Base-by-base conservation (phyloP, 2,329 filamentous ascomycete species). In the Berkeleyomyces rouxiae region DNA sequence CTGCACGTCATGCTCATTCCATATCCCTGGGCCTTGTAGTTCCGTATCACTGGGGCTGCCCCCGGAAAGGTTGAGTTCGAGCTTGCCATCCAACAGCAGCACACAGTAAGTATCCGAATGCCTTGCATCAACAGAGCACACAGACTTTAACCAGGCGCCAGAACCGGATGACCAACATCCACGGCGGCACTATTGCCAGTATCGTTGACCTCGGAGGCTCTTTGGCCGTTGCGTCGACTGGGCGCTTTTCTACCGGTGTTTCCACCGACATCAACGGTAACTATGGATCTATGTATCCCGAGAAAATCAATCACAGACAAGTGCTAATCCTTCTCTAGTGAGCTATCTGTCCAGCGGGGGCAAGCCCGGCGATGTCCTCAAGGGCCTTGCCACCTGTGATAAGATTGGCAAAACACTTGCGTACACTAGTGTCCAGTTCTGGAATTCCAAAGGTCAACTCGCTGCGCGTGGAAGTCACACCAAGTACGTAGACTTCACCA, bases 181-280 rank as follows among this genome's bases (percentile, higher is more conserved):
- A 92, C 68, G 88, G 88, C 16, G 88, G 88, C 3, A 88, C 87
- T 0, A 84, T 92, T 37, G 88, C 88, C 3, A 87, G 84, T 70
- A 84, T 91, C 74, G 84, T 86, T 37, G 83, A 86, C 65, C 74
- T 86, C 0, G 82, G 82, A 9, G 83, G 83, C 11, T 86, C 83
- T 0, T 75, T 86, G 2, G 83, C 83, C 7, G 82, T 86, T 2
- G 83, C 83, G 0, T 85, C 83, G 1, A 82, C 79, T 66, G 83
- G 83, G 0, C 73, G 82, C 1, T 85, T 81, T 67, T 76, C 78
- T 16, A 86, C 83, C 0, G 83, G 83, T 9, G 83, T 86, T 3
- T 83, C 83, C 1, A 86, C 83, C 0, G 83, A 86, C 66, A 70
- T 86, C 11, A 86, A 83, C 61, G 81, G 82, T 82, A 70, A 44